phyloP scores from a whole-genome alignment of 768 basidiomycete species.

The Tulasnella sp. region DNA sequence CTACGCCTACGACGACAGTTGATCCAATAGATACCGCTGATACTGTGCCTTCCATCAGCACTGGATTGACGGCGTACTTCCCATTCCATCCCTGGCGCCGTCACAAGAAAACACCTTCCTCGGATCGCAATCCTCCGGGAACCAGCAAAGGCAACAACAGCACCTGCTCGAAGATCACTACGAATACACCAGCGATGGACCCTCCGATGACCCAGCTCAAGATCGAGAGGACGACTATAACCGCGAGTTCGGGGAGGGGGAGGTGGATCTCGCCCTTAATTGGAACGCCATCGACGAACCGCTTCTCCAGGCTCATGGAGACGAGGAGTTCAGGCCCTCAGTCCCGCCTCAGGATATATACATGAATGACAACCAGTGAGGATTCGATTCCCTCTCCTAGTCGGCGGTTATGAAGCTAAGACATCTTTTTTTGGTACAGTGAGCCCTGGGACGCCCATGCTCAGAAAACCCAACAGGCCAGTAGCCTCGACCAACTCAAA shows the following conservation, averaged over 20 bases:
- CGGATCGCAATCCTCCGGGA: no score
- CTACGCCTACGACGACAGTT: no score
- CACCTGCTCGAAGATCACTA: background rate
- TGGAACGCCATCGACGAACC: background rate
- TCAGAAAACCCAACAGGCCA: no score
- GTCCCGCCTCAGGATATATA: background rate
- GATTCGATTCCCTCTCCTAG: no score
- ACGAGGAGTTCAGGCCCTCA: background rate
- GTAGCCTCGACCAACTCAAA: no score
- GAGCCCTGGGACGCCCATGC: no score
- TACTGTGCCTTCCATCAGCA: background rate
- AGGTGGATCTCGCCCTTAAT: background rate
- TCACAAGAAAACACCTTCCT: background rate
- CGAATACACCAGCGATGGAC: conserved; percentile 10
- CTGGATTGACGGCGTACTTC: background rate
- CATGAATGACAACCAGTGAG: background rate
- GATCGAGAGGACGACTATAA: background rate
- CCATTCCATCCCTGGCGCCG: background rate
- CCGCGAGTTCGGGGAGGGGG: conserved; percentile 10
- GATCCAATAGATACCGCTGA: background rate
- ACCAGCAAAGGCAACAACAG: no score
- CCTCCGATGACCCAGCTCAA: conserved; percentile 13
- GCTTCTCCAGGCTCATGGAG: background rate
- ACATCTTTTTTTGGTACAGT: no score
- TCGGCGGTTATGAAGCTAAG: no score